Evolutionary conservation across 345 rosid species (phyloP).

Genomic region (Brassica napus): DNA sequence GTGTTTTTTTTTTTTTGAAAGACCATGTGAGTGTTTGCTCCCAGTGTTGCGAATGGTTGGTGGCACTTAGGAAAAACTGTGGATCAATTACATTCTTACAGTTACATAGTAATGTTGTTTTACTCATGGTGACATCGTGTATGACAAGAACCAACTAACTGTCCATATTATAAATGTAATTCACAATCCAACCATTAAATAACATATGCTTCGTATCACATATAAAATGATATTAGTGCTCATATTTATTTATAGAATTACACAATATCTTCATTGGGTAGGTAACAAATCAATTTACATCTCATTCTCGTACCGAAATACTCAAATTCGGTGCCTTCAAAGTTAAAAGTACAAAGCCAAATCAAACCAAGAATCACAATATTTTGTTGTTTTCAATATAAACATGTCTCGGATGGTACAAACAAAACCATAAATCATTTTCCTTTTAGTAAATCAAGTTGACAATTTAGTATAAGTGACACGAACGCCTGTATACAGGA

Average conservation of each 20-base stretch:
- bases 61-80: not conserved
- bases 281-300: slow-evolving; percentile 21
- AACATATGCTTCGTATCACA: slow-evolving; percentile 15
- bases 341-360: not conserved
- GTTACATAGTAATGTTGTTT: not conserved
- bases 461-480: slow-evolving; percentile 55
- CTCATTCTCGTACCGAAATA: slow-evolving; percentile 7
- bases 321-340: slow-evolving; percentile 19
- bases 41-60: not conserved
- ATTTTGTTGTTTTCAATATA: not conserved
- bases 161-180: slow-evolving; percentile 25
- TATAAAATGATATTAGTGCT: slow-evolving; percentile 2
- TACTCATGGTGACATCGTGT: slow-evolving; percentile 1
- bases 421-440: slow-evolving; percentile 3
- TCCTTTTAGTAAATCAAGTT: not conserved
- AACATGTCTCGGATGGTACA: slow-evolving; percentile 15
- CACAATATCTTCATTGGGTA: slow-evolving; percentile 26
- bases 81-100: not conserved
- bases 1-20: not conserved
- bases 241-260: not conserved
- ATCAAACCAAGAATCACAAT: slow-evolving; percentile 13
- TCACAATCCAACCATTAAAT: not conserved
- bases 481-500: slow-evolving; percentile 87
- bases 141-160: slow-evolving; percentile 29
- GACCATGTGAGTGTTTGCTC: not conserved